phyloP scores from a whole-genome alignment of 192 early-diverging fungal species.

The Linnemannia schmuckeri region DNA sequence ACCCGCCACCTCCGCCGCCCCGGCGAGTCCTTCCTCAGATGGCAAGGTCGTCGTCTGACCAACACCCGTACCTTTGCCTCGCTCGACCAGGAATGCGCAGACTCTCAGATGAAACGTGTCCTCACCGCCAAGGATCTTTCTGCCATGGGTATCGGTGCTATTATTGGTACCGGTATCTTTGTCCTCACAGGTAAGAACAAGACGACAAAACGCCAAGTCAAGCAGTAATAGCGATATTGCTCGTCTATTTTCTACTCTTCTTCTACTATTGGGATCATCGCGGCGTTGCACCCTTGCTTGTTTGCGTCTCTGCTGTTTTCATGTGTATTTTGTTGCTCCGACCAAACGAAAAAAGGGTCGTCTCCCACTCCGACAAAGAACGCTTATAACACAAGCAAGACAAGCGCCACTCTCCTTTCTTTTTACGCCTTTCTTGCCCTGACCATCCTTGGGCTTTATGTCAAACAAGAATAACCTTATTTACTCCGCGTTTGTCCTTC shows the following conservation, averaged over 20 bases:
- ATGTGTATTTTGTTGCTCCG: background rate
- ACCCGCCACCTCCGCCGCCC: constrained; percentile 33
- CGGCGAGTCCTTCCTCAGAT: constrained; percentile 15
- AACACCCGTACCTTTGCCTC: constrained; percentile 48
- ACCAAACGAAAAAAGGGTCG: background rate
- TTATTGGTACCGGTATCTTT: constrained; percentile 89
- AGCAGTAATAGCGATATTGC: background rate
- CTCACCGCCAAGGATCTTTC: constrained; percentile 73
- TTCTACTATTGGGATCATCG: background rate
- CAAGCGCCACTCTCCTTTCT: background rate
- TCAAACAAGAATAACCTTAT: background rate
- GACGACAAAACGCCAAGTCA: background rate
- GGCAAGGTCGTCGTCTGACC: constrained; percentile 40
- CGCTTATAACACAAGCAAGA: background rate
- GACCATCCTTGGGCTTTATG: background rate
- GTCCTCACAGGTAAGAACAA: constrained; percentile 70
- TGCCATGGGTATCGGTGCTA: constrained; percentile 78
- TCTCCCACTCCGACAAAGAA: background rate
- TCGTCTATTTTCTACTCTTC: background rate
- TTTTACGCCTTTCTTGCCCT: background rate
- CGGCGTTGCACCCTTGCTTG: background rate
- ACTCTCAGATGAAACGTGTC: constrained; percentile 65
- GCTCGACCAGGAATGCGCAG: constrained; percentile 52
- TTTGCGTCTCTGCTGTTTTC: background rate
- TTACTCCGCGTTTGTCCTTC: background rate